These are phyloP conservation scores for Dendrobium nobile DNA, from an alignment of 106 monocot species.

Conservation along the genomic window DNA sequence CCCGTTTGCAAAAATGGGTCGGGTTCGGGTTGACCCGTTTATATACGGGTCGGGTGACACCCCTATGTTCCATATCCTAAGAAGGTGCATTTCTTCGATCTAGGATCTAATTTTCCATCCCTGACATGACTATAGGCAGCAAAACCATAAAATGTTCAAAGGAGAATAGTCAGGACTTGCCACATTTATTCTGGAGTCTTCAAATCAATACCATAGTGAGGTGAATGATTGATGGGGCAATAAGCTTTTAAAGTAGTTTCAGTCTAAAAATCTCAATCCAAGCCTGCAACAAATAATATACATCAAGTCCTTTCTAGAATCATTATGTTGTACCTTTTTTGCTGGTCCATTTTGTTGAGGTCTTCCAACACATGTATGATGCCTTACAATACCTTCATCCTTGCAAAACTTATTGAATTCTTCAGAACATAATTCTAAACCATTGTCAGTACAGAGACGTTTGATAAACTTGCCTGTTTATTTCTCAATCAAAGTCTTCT, in stretches of 20 bases:
- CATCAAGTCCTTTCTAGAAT: not conserved
- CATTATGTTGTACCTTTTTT: not conserved
- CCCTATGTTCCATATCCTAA: too few species aligned
- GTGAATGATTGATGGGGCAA: not conserved
- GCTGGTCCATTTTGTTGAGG: not conserved
- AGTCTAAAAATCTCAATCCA: not conserved
- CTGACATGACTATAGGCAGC: not conserved
- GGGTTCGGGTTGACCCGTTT: too few species aligned
- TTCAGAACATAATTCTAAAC: not conserved
- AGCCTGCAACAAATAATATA: not conserved
- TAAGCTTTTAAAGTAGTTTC: not conserved
- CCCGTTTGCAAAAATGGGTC: too few species aligned
- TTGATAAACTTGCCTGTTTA: not conserved
- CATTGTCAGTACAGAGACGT: not conserved
- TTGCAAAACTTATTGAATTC: not conserved
- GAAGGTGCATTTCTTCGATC: too few species aligned
- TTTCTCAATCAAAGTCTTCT: not conserved
- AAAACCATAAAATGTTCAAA: not conserved
- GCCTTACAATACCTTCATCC: not conserved
- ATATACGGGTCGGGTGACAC: too few species aligned
- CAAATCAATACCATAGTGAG: not conserved
- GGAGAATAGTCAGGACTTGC: not conserved
- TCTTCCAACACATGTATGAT: not conserved
- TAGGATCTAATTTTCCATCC: not conserved
- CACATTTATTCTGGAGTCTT: slow-evolving; percentile 9